A percentile compares a stretch with the other conserved stretches of the same genome.
phyloP scores from a whole-genome alignment of 2,329 filamentous ascomycete species.

The Periconia macrospinosa region DNA sequence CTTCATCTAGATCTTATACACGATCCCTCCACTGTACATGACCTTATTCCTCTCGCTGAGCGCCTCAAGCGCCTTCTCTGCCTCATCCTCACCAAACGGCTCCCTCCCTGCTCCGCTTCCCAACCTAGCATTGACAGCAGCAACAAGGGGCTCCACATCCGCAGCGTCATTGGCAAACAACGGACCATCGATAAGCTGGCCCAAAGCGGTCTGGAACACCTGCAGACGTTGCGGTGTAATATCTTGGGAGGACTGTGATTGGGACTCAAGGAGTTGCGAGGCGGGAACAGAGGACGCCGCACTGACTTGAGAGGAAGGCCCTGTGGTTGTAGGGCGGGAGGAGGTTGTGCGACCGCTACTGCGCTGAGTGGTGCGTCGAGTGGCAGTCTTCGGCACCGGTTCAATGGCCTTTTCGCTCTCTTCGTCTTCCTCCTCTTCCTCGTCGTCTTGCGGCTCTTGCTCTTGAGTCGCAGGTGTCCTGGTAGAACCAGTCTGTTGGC shows the following conservation, averaged over 20 bases:
- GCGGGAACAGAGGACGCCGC: constrained; percentile 79
- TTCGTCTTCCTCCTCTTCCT: constrained; percentile 58
- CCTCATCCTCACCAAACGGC: constrained; percentile 71
- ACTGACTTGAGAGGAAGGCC: constrained; percentile 62
- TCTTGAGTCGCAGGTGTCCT: constrained; percentile 41
- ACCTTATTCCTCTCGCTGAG: constrained; percentile 86
- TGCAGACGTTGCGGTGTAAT: constrained; percentile 67
- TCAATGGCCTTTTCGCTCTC: constrained; percentile 59
- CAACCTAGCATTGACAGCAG: constrained; percentile 76
- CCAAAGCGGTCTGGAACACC: constrained; percentile 78
- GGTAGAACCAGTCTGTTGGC: constrained; percentile 26
- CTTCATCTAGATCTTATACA: constrained; percentile 49
- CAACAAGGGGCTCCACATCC: constrained; percentile 71
- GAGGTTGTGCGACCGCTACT: constrained; percentile 36
- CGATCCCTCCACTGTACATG: constrained; percentile 64
- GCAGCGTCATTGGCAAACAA: constrained; percentile 89
- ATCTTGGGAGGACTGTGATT: constrained; percentile 48
- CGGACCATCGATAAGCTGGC: constrained; percentile 76
- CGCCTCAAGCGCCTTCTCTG: constrained; percentile 72
- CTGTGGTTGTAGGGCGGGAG: constrained; percentile 28
- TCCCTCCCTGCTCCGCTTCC: constrained; percentile 59
- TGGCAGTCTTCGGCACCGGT: constrained; percentile 51
- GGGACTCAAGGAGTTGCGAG: constrained; percentile 66
- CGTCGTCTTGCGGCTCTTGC: constrained; percentile 49
- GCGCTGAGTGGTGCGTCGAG: constrained; percentile 42